Evolutionary conservation across 805 yeast species (phyloP), one percentile per base, ranked within the genome.

Genomic region (Candida andamanensis): DNA sequence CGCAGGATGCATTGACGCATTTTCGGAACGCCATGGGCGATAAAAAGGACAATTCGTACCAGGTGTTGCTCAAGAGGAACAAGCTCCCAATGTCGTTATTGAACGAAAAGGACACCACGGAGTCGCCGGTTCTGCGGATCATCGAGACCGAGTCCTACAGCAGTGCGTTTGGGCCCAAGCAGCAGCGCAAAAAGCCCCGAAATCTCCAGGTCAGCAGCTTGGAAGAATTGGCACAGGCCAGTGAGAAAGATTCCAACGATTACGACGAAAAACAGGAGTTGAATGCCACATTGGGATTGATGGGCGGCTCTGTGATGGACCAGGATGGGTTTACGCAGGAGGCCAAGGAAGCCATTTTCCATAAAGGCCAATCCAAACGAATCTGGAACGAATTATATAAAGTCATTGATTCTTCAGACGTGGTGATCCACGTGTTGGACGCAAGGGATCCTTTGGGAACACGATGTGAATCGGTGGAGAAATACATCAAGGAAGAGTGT

Each of bases 381-480:
- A 90, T 90, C 47, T 90, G 98, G 98, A 92, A 92, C 59, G 98
- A 90, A 58, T 70, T 90, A 39, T 90, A 92, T 62, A 90, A 90
- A 56, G 98, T 90, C 30, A 87, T 90, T 47, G 98, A 90, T 60
- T 90, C 97, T 8, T 86, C 97, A 0, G 98, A 90, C 66, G 97
- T 90, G 26, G 95, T 90, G 24, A 84, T 90, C 39, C 97, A 92
- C 50, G 98, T 92, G 15, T 67, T 90, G 35, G 98, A 90, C 63
- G 98, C 98, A 2, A 80, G 98, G 63, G 97, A 90, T 65, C 98
- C 98, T 15, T 53, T 87, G 44, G 98, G 98, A 33, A 90, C 98
- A 7, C 76, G 97, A 47, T 90, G 98, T 71, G 80, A 72, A 47
- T 74, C 94, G 2, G 96, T 90, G 35, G 97, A 92, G 60, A 87